Evolutionary conservation across 768 basidiomycete genomes (phyloP).

Genomic region (Podaxis rugospora): DNA sequence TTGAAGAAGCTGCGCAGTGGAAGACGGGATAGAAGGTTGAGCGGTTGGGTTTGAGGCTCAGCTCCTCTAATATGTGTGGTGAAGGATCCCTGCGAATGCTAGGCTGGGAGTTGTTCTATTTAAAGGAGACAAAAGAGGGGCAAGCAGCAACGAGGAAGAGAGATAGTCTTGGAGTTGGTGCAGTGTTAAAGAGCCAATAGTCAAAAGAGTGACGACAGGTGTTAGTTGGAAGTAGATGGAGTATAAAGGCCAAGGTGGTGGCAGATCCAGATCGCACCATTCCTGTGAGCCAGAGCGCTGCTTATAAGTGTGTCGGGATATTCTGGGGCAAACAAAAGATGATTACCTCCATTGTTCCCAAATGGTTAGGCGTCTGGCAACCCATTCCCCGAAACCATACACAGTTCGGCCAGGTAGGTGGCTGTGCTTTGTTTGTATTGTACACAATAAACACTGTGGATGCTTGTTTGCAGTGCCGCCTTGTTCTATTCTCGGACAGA

Average conservation of each 20-base stretch:
- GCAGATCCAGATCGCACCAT: constrained; percentile 25
- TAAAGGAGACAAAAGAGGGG: constrained; percentile 1
- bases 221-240: constrained; percentile 3
- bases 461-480: background rate
- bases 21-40: background rate
- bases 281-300: background rate
- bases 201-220: constrained; percentile 6
- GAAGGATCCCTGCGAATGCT: background rate
- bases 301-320: background rate
- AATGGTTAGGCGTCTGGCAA: background rate
- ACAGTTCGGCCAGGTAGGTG: background rate
- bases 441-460: constrained; percentile 2
- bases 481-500: constrained; percentile 1
- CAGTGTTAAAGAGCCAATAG: background rate
- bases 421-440: constrained; percentile 7
- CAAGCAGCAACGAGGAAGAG: background rate
- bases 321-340: background rate
- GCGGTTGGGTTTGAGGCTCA: background rate
- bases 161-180: background rate
- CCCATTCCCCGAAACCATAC: background rate
- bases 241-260: constrained; percentile 8
- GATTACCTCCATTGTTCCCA: background rate
- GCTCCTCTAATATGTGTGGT: constrained; percentile 5
- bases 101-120: constrained; percentile 1
- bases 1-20: background rate